Conservation (phyloP, 805 yeast genomes). For the Danielia oregonensis region DNA sequence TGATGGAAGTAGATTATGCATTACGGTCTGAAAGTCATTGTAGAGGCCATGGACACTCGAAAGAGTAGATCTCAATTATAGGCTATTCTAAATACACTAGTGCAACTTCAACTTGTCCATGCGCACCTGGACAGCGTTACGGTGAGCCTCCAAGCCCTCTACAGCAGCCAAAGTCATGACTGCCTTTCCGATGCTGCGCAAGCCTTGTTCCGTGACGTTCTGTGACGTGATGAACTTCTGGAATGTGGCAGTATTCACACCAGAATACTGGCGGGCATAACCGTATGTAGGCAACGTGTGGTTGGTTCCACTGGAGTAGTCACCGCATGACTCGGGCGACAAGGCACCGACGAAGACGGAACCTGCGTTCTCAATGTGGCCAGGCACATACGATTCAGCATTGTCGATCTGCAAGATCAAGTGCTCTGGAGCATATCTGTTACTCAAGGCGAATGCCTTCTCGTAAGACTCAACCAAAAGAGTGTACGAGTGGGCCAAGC, state of each 20-base stretch:
- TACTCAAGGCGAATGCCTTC: conserved; percentile 84
- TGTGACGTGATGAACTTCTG: conserved; percentile 94
- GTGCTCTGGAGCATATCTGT: conserved; percentile 96
- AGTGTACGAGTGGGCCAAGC: conserved; percentile 88
- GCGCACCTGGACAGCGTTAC: conserved; percentile 94
- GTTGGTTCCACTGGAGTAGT: conserved; percentile 96
- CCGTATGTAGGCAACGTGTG: conserved; percentile 99
- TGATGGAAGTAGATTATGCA: not conserved
- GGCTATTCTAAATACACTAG: too few species aligned
- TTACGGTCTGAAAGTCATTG: too few species aligned
- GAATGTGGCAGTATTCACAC: conserved; percentile 94
- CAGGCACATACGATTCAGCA: conserved; percentile 67
- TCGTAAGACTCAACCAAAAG: conserved; percentile 64
- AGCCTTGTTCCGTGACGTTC: conserved; percentile 81
- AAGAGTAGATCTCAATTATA: too few species aligned
- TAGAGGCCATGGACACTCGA: too few species aligned
- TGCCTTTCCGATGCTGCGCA: conserved; percentile 87
- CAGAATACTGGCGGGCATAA: conserved; percentile 95
- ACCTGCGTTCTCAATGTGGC: conserved; percentile 86
- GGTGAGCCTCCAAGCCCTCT: conserved; percentile 96
- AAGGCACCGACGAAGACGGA: conserved; percentile 94
- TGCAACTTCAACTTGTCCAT: conserved; percentile 73
- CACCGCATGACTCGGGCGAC: conserved; percentile 98
- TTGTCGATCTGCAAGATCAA: conserved; percentile 84
- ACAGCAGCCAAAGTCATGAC: conserved; percentile 94